Evolutionary conservation across 1,139 yeast species (phyloP).

Genomic region (Protomyces lactucae-debilis): DNA sequence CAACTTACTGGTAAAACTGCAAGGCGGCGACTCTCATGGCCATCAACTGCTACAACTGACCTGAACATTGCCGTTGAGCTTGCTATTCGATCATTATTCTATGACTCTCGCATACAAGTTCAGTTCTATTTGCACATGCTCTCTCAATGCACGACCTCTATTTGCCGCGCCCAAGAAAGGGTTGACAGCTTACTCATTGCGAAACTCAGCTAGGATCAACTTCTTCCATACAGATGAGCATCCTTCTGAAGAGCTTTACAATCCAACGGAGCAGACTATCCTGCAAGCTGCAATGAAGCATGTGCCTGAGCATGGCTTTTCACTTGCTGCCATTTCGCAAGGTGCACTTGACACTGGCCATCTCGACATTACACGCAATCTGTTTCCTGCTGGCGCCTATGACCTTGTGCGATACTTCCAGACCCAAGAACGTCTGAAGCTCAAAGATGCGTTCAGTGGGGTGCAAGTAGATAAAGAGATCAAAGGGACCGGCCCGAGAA

Average conservation of each 20-base stretch:
- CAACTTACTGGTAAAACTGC: no score
- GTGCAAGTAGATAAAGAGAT: constrained; percentile 37
- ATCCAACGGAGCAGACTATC: constrained; percentile 42
- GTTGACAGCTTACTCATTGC: no score
- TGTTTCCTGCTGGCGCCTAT: constrained; percentile 53
- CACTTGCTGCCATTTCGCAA: constrained; percentile 53
- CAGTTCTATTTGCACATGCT: no score
- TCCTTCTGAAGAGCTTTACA: constrained; percentile 35
- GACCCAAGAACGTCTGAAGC: constrained; percentile 45
- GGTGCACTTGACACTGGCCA: constrained; percentile 61
- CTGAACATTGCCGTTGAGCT: no score
- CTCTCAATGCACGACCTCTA: no score
- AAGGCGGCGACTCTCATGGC: no score
- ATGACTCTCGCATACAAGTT: no score
- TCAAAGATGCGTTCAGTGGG: constrained; percentile 33
- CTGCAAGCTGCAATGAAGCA: constrained; percentile 47
- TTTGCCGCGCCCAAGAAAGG: no score
- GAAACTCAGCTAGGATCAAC: not conserved
- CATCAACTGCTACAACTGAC: no score
- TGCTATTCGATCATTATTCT: no score
- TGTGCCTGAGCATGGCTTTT: constrained; percentile 70
- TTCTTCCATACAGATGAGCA: constrained; percentile 38
- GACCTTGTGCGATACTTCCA: constrained; percentile 67
- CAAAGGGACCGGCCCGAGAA: constrained; percentile 38
- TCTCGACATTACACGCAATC: constrained; percentile 61